Base-by-base conservation (phyloP, 2,329 filamentous ascomycete species). In the Hymenoscyphus salicellus region DNA sequence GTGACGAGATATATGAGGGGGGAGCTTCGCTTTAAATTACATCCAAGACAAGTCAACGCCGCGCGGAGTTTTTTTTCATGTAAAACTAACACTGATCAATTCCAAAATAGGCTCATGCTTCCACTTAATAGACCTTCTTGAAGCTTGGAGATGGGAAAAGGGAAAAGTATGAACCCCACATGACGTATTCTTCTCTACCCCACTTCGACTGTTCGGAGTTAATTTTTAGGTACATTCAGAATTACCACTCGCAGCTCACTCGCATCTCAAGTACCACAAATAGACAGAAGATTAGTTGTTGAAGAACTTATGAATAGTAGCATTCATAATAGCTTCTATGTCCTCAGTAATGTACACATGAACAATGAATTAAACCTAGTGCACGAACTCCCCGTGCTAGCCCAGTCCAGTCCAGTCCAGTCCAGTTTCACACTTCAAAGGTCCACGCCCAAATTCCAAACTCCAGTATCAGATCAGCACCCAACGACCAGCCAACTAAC, bases 401-500 rank as follows among this genome's bases (percentile, higher is more conserved):
- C 26, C 41, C 58, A 30, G 30, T 43, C 63, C 63, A 62, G 57
- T 65, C 65, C 63, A 62, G 57, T 65, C 65, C 63, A 60, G 60
- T 62, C 57, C 67, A 68, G 64, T 64, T 65, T 63, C 41, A 63
- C 33, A 41, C 59, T 63, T 52, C 56, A 61, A 43, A 43, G n/a
- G 10, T 2, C 11, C n/a, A 14, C 20, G 20, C 46, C 46, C 46
- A 16, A 20, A 30, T 30, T 52, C 46, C 46, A 58, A 58, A 58
- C 57, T 58, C 56, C 49, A 62, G 55, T 63, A 23, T 52, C 20
- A 52, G 46, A 52, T 11, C 23, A 23, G 46, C 58, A 63, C 46
- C 58, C 30, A 55, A 32, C 64, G 46, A 66, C 67, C 63, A 61
- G 60, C 61, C 60, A 69, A 68, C 67, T 64, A 66, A 63, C 41